Conservation (phyloP, 129 eudicot species). For the Centrapalus pauciflorus region DNA sequence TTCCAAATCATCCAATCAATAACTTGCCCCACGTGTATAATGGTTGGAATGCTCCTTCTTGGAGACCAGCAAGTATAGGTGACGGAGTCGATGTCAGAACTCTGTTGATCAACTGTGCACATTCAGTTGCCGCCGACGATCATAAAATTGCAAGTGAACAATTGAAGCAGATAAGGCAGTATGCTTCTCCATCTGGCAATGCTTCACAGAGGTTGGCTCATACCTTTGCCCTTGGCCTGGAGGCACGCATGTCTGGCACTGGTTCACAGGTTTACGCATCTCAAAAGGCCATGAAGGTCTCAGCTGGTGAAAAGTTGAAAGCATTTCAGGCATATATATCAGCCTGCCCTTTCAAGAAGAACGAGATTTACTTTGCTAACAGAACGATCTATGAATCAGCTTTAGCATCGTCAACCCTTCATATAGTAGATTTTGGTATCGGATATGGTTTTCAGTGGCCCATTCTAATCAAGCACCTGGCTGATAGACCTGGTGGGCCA, state of each 20-base stretch:
- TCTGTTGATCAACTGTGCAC: constrained; percentile 61
- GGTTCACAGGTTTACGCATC: constrained; percentile 58
- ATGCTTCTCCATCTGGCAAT: constrained; percentile 55
- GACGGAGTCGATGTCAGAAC: constrained; percentile 53
- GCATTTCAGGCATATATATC: constrained; percentile 59
- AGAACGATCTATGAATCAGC: constrained; percentile 38
- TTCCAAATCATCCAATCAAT: neutral
- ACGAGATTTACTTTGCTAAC: constrained; percentile 48
- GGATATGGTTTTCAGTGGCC: constrained; percentile 83
- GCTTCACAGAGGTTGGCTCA: constrained; percentile 59
- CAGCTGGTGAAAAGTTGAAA: constrained; percentile 55
- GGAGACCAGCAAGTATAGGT: constrained; percentile 32
- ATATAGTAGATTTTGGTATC: constrained; percentile 70
- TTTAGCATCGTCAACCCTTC: constrained; percentile 38
- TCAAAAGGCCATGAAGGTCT: constrained; percentile 31
- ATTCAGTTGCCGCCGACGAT: constrained; percentile 69
- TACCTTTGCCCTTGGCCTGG: constrained; percentile 52
- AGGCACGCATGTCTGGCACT: constrained; percentile 77
- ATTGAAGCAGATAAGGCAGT: constrained; percentile 53
- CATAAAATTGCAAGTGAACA: constrained; percentile 52
- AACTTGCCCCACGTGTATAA: constrained; percentile 1
- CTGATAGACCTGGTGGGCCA: constrained; percentile 44
- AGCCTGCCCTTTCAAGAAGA: constrained; percentile 54
- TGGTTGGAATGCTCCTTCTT: constrained; percentile 39
- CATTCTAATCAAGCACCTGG: constrained; percentile 48